phyloP scores from a whole-genome alignment of 345 rosid genomes.

The Citrus maxima region DNA sequence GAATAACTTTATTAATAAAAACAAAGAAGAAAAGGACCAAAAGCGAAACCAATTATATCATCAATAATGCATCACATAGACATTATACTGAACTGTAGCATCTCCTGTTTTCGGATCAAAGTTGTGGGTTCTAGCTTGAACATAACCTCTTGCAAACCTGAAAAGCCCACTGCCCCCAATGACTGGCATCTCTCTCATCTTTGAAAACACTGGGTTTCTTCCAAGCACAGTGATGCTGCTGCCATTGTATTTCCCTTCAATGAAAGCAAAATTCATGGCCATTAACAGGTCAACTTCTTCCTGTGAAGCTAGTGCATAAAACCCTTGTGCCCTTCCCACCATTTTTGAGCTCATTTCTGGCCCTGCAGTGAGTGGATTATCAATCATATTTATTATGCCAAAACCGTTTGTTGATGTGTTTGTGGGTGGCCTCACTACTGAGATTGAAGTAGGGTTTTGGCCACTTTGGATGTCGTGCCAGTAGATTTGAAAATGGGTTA shows the following conservation, averaged over 20 bases:
- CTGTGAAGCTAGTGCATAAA: conserved; percentile 29
- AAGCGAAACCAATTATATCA: not conserved
- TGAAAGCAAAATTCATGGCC: conserved; percentile 47
- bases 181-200: conserved; percentile 59
- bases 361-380: conserved; percentile 35
- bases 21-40: no score
- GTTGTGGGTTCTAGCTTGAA: conserved; percentile 36
- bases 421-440: conserved; percentile 31
- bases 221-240: conserved; percentile 45
- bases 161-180: conserved; percentile 61
- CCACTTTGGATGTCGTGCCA: conserved; percentile 69
- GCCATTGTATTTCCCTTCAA: conserved; percentile 42
- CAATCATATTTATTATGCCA: conserved; percentile 39
- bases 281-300: conserved; percentile 30
- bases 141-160: conserved; percentile 63
- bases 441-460: conserved; percentile 44
- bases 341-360: conserved; percentile 32
- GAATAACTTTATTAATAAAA: no score
- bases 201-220: conserved; percentile 31
- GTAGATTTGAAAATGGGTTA: conserved; percentile 55
- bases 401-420: conserved; percentile 34
- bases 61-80: conserved; percentile 24
- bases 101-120: conserved; percentile 9
- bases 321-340: conserved; percentile 46
- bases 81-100: conserved; percentile 17